Evolutionary conservation across 257 asterid species (phyloP), one percentile per base, ranked within the genome.

Genomic region (Penstemon newberryi): DNA sequence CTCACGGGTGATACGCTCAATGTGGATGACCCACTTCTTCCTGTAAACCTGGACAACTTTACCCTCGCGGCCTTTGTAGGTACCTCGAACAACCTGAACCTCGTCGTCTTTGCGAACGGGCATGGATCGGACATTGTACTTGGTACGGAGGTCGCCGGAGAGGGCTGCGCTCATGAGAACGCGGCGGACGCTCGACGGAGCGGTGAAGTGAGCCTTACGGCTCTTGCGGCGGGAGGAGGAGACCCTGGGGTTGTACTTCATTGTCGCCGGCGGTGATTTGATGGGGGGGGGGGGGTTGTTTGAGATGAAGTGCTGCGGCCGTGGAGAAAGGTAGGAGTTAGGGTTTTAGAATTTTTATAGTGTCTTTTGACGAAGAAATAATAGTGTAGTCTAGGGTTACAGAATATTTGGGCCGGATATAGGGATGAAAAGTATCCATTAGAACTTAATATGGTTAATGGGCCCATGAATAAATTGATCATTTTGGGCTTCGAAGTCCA

Each of bases 151-250:
- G 58, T 91, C 97, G 13, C 80, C 43, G 38, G 89, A 82, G n/a
- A 91, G 77, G 0, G 95, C 85, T 3, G 97, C 90, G 75, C 95
- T 84, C 97, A 88, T 90, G 45, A 90, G 55, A 15, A 90, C 88
- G n/a, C 97, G 95, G 10, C 97, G 90, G 25, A 78, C 84, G 82
- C 92, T 84, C 4, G 97, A 87, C 5, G 96, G 97, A 36, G 96
- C 96, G n/a, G 96, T 84, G 88, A 90, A 90, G 56, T 90, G 96
- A 0, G 96, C 92, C 87, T 90, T 90, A 8, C 97, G 82, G 80
- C 80, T 84, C 89, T 90, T 90, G 75, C 96, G 86, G 47, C 96
- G 90, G 73, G 96, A 85, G 46, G 96, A 88, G 64, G 97, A 81
- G 41, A 90, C 96, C 8, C 89, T 71, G 0, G 92, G 92, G 9